A percentile compares a stretch with the other conserved stretches of the same genome.
These are phyloP conservation scores for Fusarium papillatum DNA, from an alignment of 2,329 filamentous ascomycete genomes.

Conservation along the genomic window DNA sequence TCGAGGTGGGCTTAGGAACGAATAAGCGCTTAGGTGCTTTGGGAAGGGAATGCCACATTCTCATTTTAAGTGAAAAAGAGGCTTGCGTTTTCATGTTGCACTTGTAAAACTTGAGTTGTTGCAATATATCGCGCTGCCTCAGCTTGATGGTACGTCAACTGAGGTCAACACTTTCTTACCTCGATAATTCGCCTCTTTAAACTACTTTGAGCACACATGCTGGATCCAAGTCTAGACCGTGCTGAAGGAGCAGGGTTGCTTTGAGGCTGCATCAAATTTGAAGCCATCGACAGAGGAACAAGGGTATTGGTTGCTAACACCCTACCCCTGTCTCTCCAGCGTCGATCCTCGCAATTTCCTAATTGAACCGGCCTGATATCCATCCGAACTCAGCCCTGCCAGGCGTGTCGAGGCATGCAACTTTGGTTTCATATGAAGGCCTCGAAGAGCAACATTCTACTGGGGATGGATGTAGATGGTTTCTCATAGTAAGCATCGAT, in stretches of 20 bases:
- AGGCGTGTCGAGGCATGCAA: not conserved
- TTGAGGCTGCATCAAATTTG: conserved; percentile 6
- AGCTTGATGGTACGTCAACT: not conserved
- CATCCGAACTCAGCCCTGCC: conserved; percentile 11
- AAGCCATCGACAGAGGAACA: conserved; percentile 9
- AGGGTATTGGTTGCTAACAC: conserved; percentile 1
- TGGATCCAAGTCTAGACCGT: not conserved
- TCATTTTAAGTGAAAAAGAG: not conserved
- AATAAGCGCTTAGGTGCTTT: conserved; percentile 11
- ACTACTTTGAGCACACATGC: not conserved
- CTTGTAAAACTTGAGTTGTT: not conserved
- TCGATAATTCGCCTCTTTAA: not conserved
- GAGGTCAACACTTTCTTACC: not conserved
- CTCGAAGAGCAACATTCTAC: not conserved
- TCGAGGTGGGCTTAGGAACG: conserved; percentile 3
- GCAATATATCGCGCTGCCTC: not conserved
- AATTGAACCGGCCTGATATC: conserved; percentile 4
- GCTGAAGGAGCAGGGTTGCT: not conserved
- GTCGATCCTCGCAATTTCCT: conserved; percentile 10
- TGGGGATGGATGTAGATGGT: not conserved
- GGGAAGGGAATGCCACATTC: not conserved
- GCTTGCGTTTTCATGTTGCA: not conserved
- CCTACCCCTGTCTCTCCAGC: not conserved
- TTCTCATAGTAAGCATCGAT: not conserved
- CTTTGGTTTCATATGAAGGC: not conserved